Base-by-base conservation (phyloP, 2,329 filamentous ascomycete genomes). In the Fusarium continuum region DNA sequence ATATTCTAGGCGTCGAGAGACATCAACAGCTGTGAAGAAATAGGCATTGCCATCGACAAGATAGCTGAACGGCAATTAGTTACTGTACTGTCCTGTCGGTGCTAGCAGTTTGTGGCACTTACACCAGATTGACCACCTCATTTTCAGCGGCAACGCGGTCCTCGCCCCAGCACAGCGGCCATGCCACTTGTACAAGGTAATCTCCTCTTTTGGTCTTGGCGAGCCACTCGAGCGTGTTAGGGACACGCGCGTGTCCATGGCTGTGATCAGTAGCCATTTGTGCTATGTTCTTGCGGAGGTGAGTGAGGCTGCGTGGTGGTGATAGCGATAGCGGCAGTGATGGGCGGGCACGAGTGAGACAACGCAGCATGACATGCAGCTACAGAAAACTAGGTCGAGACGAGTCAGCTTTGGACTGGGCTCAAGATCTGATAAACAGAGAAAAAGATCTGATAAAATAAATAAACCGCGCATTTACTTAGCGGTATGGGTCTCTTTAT, bases 31-130 rank as follows among this genome's bases (percentile, higher is more conserved):
- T 17, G 74, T 72, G 46, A 72, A 69, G 61, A 76, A 75, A 38
- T 75, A 74, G 5, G 73, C 74, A 22, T 77, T 76, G 2, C 75
- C 75, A 20, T 76, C 75, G 1, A 73, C 70, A 4, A 75, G 49
- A 31, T 77, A 76, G 8, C 75, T 76, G 16, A 5, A 4, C n/a
- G 0, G 14, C 8, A 16, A 38, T 67, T 13, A 59, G 45, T n/a
- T n/a, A n/a, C n/a, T n/a, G n/a, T n/a, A n/a, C n/a, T n/a, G n/a
- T n/a, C n/a, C n/a, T n/a, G n/a, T n/a, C n/a, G n/a, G 3, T 9
- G 4, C 6, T n/a, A 16, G 2, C 3, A n/a, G 7, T 10, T 5
- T 23, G 11, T 25, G 8, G 14, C 13, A 64, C 72, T 57, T 49
- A 75, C 73, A 75, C 40, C 17, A 67, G 64, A 6, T 70, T 68